A percentile compares a stretch with the other conserved stretches of the same genome.
These are phyloP conservation scores for Alternaria sp. DNA, from an alignment of 2,329 filamentous ascomycete genomes.

Conservation along the genomic window DNA sequence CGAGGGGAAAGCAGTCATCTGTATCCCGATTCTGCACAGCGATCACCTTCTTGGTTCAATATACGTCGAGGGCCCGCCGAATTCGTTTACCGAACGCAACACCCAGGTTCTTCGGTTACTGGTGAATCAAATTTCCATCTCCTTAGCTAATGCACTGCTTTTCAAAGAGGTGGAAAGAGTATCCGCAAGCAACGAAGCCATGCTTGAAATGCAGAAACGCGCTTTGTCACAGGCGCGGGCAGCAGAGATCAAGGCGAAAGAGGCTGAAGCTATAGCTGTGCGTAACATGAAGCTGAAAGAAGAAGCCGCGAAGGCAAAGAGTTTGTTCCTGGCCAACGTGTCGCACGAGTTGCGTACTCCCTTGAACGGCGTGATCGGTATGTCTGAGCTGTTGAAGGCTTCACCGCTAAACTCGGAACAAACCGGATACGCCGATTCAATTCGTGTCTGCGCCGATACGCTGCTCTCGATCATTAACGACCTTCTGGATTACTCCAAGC, in stretches of 20 bases:
- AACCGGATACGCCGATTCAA: slow-evolving; percentile 67
- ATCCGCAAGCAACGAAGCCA: slow-evolving; percentile 76
- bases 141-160: slow-evolving; percentile 67
- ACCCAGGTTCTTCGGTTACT: slow-evolving; percentile 65
- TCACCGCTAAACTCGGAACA: slow-evolving; percentile 64
- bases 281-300: slow-evolving; percentile 82
- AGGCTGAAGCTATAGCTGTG: slow-evolving; percentile 76
- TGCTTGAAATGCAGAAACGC: slow-evolving; percentile 78
- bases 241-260: slow-evolving; percentile 77
- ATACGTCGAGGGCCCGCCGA: slow-evolving; percentile 78
- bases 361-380: slow-evolving; percentile 62
- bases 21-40: slow-evolving; percentile 79
- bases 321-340: slow-evolving; percentile 70
- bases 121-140: slow-evolving; percentile 76
- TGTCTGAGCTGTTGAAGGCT: slow-evolving; percentile 66
- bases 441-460: slow-evolving; percentile 67
- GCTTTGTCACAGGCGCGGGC: slow-evolving; percentile 74
- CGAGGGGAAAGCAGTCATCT: slow-evolving; percentile 75
- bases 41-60: slow-evolving; percentile 74
- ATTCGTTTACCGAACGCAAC: slow-evolving; percentile 76
- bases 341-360: slow-evolving; percentile 64
- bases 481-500: slow-evolving; percentile 59
- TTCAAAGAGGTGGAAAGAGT: slow-evolving; percentile 76
- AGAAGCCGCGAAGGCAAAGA: slow-evolving; percentile 82
- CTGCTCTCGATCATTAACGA: slow-evolving; percentile 61